Percentiles rank a stretch among this genome's conserved stretches.
Evolutionary conservation across 768 basidiomycete species (phyloP).

Genomic region (Leccinum pellstonianum): DNA sequence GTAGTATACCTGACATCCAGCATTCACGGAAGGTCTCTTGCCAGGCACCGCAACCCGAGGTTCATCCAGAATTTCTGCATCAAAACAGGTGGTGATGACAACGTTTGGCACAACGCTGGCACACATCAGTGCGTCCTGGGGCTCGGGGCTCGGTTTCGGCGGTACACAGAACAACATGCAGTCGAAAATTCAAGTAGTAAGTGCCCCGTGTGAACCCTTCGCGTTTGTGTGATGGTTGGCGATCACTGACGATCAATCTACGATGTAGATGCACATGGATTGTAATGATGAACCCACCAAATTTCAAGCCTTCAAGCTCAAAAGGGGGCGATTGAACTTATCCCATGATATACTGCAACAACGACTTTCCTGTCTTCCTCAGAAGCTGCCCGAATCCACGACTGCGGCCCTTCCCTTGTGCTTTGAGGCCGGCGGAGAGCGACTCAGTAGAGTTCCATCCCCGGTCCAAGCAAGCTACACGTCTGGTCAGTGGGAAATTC

Average conservation of each 20-base stretch:
- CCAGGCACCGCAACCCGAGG: background rate
- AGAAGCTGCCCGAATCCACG: background rate
- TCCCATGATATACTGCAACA: no score
- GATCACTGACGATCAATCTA: slow-evolving; percentile 3
- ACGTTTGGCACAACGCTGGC: background rate
- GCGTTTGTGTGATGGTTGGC: background rate
- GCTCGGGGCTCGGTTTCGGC: background rate
- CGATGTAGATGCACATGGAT: background rate
- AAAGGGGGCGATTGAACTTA: background rate
- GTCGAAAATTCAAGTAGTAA: background rate
- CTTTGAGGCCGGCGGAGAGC: background rate
- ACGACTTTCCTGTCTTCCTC: background rate
- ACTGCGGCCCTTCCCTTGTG: background rate
- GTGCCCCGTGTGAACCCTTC: background rate
- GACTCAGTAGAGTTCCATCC: no score
- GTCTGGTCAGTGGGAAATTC: background rate
- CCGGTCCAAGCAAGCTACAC: background rate
- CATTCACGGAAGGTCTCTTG: background rate
- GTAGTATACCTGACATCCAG: background rate
- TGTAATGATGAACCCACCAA: background rate
- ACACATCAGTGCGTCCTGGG: background rate
- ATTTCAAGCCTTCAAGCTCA: background rate
- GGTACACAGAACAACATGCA: background rate
- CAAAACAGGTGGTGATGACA: background rate
- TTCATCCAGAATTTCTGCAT: background rate